Evolutionary conservation across 163 green algal species (phyloP).

Genomic region (Prototheca stagnorum): DNA sequence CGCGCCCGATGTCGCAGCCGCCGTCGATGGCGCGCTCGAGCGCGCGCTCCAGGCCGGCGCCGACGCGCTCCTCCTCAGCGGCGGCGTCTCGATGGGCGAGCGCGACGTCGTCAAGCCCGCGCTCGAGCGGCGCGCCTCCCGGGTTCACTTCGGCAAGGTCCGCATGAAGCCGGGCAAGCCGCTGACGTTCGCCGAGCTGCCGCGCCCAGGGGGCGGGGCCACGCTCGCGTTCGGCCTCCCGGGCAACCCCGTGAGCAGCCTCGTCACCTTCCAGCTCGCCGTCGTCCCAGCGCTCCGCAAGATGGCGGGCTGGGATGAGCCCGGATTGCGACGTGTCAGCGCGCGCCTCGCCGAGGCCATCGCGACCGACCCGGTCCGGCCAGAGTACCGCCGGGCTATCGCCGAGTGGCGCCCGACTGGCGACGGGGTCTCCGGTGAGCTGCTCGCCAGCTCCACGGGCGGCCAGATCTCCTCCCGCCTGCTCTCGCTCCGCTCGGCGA

Average conservation of each 20-base stretch:
- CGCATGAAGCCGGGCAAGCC: conserved; percentile 97
- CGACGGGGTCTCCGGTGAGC: conserved; percentile 8
- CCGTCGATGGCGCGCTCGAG: conserved; percentile 18
- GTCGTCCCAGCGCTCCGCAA: conserved; percentile 68
- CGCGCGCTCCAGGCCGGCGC: conserved; percentile 14
- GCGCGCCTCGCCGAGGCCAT: conserved; percentile 24
- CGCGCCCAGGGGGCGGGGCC: neutral
- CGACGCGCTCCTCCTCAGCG: conserved; percentile 39
- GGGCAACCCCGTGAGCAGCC: conserved; percentile 84
- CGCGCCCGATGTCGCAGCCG: conserved; percentile 20
- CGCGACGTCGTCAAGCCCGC: conserved; percentile 88
- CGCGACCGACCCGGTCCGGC: conserved; percentile 67
- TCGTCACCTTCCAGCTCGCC: conserved; percentile 87
- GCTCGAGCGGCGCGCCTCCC: conserved; percentile 54
- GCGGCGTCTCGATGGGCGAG: conserved; percentile 93
- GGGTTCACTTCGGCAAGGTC: conserved; percentile 81
- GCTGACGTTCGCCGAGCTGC: conserved; percentile 84
- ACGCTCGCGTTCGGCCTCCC: conserved; percentile 78
- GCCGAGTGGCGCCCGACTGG: conserved; percentile 28
- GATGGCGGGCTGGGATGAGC: conserved; percentile 55
- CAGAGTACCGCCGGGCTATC: conserved; percentile 81
- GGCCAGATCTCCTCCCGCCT: conserved; percentile 89
- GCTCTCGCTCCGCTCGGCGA: conserved; percentile 61
- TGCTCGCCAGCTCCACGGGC: conserved; percentile 68
- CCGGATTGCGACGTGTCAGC: conserved; percentile 46